phyloP scores from a whole-genome alignment of 257 asterid genomes.

The Ilex asprella region DNA sequence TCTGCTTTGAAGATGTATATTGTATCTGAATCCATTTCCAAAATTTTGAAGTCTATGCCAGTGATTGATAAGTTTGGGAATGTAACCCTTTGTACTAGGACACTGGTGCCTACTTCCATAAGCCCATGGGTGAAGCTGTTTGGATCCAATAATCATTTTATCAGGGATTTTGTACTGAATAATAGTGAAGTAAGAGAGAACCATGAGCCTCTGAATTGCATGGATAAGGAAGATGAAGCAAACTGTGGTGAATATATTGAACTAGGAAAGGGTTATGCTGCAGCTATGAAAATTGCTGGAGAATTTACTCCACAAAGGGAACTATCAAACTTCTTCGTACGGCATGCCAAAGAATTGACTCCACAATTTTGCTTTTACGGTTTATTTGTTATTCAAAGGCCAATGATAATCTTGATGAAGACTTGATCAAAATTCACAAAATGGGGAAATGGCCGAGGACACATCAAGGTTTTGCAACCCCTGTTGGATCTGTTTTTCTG shows the following conservation, averaged over 20 bases:
- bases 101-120: too few relatives aligned
- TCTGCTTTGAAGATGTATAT: too few relatives aligned
- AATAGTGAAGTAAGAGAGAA: too few relatives aligned
- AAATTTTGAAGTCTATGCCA: not conserved
- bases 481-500: not conserved
- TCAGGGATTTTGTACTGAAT: not conserved
- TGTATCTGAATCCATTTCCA: too few relatives aligned
- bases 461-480: not conserved
- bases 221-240: not conserved
- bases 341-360: not conserved
- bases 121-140: too few relatives aligned
- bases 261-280: not conserved
- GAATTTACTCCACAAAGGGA: not conserved
- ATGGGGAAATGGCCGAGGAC: not conserved
- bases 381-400: not conserved
- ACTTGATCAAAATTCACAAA: not conserved
- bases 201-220: too few relatives aligned
- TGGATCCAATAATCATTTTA: not conserved
- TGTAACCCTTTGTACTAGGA: too few relatives aligned
- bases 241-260: not conserved
- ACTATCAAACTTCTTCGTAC: not conserved
- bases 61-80: too few relatives aligned
- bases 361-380: not conserved
- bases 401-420: not conserved
- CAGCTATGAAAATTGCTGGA: not conserved